Conservation (phyloP, 2,329 filamentous ascomycete genomes). For the Penicillium palitans region DNA sequence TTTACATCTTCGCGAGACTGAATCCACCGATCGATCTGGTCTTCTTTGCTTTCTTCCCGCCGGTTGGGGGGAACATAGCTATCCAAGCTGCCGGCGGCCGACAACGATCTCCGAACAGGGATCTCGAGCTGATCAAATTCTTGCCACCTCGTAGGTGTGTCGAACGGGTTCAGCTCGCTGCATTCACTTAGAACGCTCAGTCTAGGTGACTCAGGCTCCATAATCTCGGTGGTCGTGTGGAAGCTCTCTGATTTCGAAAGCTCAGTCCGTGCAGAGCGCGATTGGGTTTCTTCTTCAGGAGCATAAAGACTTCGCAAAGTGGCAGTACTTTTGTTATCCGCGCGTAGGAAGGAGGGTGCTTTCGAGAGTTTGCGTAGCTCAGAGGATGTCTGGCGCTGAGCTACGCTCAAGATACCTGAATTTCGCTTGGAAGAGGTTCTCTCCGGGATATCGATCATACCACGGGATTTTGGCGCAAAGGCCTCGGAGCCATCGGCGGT, state of each 20-base stretch:
- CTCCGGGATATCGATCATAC: constrained; percentile 40
- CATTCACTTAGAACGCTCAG: constrained; percentile 48
- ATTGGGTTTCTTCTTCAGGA: constrained; percentile 29
- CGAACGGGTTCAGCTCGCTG: constrained; percentile 42
- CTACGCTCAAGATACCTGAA: constrained; percentile 17
- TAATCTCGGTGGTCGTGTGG: constrained; percentile 36
- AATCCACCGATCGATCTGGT: constrained; percentile 38
- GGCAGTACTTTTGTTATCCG: constrained; percentile 39
- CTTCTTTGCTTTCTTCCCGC: constrained; percentile 22
- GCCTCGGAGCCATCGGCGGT: constrained; percentile 28
- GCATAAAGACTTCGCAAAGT: constrained; percentile 43
- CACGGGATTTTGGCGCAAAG: constrained; percentile 31
- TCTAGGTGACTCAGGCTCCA: constrained; percentile 42
- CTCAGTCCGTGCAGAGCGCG: constrained; percentile 29
- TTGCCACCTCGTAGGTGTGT: constrained; percentile 23
- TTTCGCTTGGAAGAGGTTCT: constrained; percentile 40
- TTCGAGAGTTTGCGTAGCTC: constrained; percentile 33
- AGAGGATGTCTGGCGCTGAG: constrained; percentile 20
- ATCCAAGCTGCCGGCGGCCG: constrained; percentile 17
- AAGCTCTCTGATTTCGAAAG: constrained; percentile 40
- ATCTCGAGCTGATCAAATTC: constrained; percentile 32
- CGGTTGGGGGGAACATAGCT: constrained; percentile 18
- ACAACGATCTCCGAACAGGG: constrained; percentile 26
- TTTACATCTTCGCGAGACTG: constrained; percentile 24
- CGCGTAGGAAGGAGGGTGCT: constrained; percentile 43